A percentile compares a stretch with the other conserved stretches of the same genome.
phyloP scores from a whole-genome alignment of 1,284 basidiomycete genomes.

The Pascua guehoae region DNA sequence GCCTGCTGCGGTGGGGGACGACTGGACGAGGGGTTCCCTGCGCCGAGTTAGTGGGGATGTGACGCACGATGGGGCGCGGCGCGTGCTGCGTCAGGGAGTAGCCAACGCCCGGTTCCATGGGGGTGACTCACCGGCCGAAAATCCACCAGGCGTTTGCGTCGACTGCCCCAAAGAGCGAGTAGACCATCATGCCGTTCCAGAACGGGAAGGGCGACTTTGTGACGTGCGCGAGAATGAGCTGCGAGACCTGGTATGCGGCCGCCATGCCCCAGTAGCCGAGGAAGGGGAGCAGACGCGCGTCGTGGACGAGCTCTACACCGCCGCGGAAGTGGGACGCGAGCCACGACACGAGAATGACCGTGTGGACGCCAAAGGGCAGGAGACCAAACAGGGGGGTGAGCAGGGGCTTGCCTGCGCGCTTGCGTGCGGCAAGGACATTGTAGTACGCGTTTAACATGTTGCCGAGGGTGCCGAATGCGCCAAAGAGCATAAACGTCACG shows the following conservation, averaged over 20 bases:
- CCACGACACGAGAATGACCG: constrained; percentile 72
- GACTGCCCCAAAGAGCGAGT: constrained; percentile 69
- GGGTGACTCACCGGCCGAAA: constrained; percentile 61
- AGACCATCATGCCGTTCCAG: constrained; percentile 83
- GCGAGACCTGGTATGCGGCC: constrained; percentile 65
- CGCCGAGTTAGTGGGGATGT: background rate
- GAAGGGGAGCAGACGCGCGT: constrained; percentile 75
- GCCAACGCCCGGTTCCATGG: background rate
- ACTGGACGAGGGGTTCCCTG: constrained; percentile 40
- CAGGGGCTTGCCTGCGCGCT: constrained; percentile 51
- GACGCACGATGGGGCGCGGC: no score
- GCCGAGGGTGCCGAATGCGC: constrained; percentile 65
- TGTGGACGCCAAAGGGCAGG: constrained; percentile 71
- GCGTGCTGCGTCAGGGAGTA: no score
- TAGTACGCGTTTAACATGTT: constrained; percentile 78
- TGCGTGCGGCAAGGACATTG: constrained; percentile 65
- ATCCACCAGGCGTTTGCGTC: constrained; percentile 74
- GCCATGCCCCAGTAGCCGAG: constrained; percentile 83
- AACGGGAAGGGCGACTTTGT: constrained; percentile 78
- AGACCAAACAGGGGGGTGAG: constrained; percentile 67
- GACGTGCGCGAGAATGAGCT: constrained; percentile 91
- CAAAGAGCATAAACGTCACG: constrained; percentile 82
- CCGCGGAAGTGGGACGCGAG: constrained; percentile 59
- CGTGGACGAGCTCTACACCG: constrained; percentile 53
- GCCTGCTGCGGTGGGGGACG: constrained; percentile 56